These are phyloP conservation scores for Gossypium thurberi DNA, from an alignment of 345 rosid species.

Conservation along the genomic window DNA sequence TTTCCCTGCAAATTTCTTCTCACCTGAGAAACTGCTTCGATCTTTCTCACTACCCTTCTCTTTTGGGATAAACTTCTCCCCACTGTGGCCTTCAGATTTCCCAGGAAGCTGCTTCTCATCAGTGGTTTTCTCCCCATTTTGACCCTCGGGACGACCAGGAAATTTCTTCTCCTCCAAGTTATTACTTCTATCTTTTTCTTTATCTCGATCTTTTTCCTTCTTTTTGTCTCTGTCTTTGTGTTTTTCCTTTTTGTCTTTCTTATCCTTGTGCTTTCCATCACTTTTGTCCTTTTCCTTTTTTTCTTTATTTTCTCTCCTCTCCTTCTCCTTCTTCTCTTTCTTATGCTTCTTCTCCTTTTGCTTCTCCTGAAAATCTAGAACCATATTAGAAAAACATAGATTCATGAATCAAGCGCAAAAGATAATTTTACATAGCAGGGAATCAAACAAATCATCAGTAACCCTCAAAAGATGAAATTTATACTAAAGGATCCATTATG, in stretches of 20 bases:
- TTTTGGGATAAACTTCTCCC: slow-evolving; percentile 23
- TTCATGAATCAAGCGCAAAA: not conserved
- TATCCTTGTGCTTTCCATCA: slow-evolving; percentile 44
- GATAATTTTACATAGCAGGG: not conserved
- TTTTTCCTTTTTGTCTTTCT: slow-evolving; percentile 44
- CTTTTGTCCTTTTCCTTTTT: slow-evolving; percentile 40
- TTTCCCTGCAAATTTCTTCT: slow-evolving; percentile 23
- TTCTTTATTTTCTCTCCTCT: slow-evolving; percentile 45
- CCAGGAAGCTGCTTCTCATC: slow-evolving; percentile 27
- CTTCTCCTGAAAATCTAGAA: slow-evolving; percentile 37
- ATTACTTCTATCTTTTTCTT: slow-evolving; percentile 33
- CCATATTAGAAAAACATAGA: slow-evolving; percentile 2
- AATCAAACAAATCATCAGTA: not conserved
- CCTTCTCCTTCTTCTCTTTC: slow-evolving; percentile 44
- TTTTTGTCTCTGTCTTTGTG: slow-evolving; percentile 32
- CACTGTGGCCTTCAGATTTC: slow-evolving; percentile 21
- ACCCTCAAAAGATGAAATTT: not conserved
- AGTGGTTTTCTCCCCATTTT: slow-evolving; percentile 28
- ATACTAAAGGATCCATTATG: not conserved
- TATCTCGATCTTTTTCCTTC: slow-evolving; percentile 31
- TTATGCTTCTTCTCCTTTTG: slow-evolving; percentile 46
- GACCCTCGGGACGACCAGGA: slow-evolving; percentile 15
- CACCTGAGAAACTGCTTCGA: slow-evolving; percentile 24
- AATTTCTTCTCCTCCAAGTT: slow-evolving; percentile 28
- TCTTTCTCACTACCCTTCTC: slow-evolving; percentile 27